Percentiles rank a stretch among this genome's conserved stretches.
Conservation (phyloP, 202 grass and related monocot genomes). For the Setaria italica region DNA sequence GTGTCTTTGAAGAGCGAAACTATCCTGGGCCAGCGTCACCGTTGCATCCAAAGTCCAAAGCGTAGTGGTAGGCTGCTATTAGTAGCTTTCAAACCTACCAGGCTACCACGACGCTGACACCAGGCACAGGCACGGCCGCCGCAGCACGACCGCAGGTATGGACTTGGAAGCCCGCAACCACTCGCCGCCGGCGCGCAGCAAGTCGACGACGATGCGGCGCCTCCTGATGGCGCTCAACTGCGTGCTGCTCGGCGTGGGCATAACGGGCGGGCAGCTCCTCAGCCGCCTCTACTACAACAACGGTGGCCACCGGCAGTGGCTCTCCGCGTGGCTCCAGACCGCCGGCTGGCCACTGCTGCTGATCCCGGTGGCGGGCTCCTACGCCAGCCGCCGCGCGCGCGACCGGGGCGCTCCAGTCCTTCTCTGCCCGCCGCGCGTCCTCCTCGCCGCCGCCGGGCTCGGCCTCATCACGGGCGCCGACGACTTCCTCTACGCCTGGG, state of each 20-base stretch:
- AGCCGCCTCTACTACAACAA: conserved; percentile 84
- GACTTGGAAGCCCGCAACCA: conserved; percentile 49
- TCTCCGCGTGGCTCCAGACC: conserved; percentile 75
- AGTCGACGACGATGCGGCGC: conserved; percentile 42
- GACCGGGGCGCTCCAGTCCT: conserved; percentile 33
- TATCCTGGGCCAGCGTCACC: neutral
- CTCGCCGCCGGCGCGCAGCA: neutral
- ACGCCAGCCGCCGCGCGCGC: conserved; percentile 42
- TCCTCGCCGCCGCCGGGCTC: conserved; percentile 54
- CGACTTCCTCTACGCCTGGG: conserved; percentile 84
- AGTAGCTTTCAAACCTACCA: neutral
- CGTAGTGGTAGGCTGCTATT: neutral
- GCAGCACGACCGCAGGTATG: conserved; percentile 36
- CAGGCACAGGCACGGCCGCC: neutral
- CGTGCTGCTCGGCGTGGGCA: conserved; percentile 63
- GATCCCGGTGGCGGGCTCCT: conserved; percentile 49
- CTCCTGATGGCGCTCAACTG: conserved; percentile 66
- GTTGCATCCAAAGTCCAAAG: neutral
- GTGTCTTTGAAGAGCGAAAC: neutral
- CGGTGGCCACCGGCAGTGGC: conserved; percentile 79
- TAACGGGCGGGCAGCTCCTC: conserved; percentile 75
- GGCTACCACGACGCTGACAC: neutral
- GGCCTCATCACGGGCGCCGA: conserved; percentile 68
- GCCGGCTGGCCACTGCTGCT: conserved; percentile 73
- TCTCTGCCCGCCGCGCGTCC: conserved; percentile 57